A percentile compares a stretch with the other conserved stretches of the same genome.
Conservation (phyloP, 331 rosid genomes). For the Spiraea crenata region DNA sequence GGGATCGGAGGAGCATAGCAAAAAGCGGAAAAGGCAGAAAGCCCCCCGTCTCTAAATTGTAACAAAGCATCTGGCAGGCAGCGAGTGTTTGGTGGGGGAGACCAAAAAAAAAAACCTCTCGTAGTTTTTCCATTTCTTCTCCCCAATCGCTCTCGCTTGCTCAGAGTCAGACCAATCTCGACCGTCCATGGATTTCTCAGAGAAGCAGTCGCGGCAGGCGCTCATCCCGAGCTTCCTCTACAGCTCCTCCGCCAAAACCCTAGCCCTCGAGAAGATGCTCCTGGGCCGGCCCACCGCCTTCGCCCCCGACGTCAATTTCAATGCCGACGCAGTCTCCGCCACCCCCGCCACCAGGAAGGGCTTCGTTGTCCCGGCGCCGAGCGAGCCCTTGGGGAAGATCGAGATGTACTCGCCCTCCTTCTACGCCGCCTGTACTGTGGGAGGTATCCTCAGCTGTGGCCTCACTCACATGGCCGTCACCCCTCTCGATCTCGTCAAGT, state of each 20-base stretch:
- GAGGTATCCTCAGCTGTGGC: constrained; percentile 88
- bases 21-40: constrained; percentile 2
- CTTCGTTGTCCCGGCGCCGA: constrained; percentile 53
- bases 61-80: constrained; percentile 29
- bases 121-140: constrained; percentile 19
- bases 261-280: constrained; percentile 55
- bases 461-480: constrained; percentile 93
- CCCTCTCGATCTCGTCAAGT: constrained; percentile 96
- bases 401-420: constrained; percentile 85
- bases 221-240: constrained; percentile 78
- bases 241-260: constrained; percentile 50
- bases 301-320: constrained; percentile 12
- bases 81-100: constrained; percentile 34
- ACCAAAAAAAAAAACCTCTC: constrained; percentile 2
- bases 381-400: constrained; percentile 59
- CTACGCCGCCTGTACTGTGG: constrained; percentile 85
- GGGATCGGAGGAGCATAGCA: constrained; percentile 3
- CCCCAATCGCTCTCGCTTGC: constrained; percentile 29
- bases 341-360: constrained; percentile 9
- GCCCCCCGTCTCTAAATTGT: not conserved
- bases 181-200: constrained; percentile 66
- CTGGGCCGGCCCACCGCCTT: constrained; percentile 13
- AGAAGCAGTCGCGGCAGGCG: constrained; percentile 48
- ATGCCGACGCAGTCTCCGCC: constrained; percentile 9
- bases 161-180: too few species aligned